Evolutionary conservation across 1,284 basidiomycete genomes (phyloP).

Genomic region (Fomes fomentarius): DNA sequence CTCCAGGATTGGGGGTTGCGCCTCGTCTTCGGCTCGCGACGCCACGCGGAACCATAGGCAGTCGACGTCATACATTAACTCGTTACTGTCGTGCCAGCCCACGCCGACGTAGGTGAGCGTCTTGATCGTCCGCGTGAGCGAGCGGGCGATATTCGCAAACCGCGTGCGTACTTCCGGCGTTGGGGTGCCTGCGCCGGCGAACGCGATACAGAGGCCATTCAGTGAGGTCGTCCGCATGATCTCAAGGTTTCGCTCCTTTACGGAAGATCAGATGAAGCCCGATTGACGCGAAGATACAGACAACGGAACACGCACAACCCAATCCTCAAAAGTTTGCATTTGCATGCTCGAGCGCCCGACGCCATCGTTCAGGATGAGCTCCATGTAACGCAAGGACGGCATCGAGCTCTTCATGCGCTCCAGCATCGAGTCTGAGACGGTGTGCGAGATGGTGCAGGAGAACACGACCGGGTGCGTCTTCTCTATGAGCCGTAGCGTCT

Average conservation of each 20-base stretch:
- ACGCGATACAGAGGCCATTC: conserved; percentile 21
- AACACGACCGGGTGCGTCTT: conserved; percentile 26
- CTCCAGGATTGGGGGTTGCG: conserved; percentile 11
- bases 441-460: conserved; percentile 20
- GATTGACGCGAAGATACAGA: conserved; percentile 2
- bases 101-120: conserved; percentile 24
- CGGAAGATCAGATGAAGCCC: conserved; percentile 6
- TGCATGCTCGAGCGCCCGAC: conserved; percentile 5
- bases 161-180: conserved; percentile 4
- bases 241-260: conserved; percentile 21
- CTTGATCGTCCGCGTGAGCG: conserved; percentile 15
- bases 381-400: conserved; percentile 24
- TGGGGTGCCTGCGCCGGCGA: conserved; percentile 11
- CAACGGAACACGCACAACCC: conserved; percentile 20
- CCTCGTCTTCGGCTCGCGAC: conserved; percentile 12
- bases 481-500: conserved; percentile 24
- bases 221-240: conserved; percentile 21
- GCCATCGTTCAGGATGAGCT: conserved; percentile 21
- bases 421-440: conserved; percentile 13
- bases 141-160: conserved; percentile 14
- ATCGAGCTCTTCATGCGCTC: conserved; percentile 22
- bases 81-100: conserved; percentile 16
- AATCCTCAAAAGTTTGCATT: conserved; percentile 16
- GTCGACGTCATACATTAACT: conserved; percentile 15
- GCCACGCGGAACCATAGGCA: conserved; percentile 21